Evolutionary conservation across 176 grass and related monocot species (phyloP).

Genomic region (Aegilops bicornis): DNA sequence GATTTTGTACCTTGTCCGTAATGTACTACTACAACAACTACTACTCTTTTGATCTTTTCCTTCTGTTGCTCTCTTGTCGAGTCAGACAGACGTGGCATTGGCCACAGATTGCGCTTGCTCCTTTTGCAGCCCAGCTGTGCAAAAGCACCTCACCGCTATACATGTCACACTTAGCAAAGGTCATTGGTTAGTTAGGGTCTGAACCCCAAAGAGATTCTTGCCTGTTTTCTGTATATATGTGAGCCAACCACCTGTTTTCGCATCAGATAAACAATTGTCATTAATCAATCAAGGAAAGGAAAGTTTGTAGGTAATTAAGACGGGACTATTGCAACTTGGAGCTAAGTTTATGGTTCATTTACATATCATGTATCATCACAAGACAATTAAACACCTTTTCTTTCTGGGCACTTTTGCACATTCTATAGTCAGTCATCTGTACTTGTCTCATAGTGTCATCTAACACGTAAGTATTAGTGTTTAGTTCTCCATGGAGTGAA

Average conservation of each 20-base stretch:
- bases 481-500: too few relatives aligned
- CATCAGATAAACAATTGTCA: neutral
- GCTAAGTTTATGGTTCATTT: too few relatives aligned
- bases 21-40: neutral
- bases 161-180: constrained; percentile 14
- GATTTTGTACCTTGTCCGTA: neutral
- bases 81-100: constrained; percentile 29
- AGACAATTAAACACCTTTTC: too few relatives aligned
- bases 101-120: constrained; percentile 7
- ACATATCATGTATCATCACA: too few relatives aligned
- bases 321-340: too few relatives aligned
- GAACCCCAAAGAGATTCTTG: constrained; percentile 11
- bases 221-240: too few relatives aligned
- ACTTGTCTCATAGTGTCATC: too few relatives aligned
- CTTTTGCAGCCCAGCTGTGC: constrained; percentile 18
- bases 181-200: constrained; percentile 29
- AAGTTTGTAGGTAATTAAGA: neutral
- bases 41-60: neutral
- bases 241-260: neutral
- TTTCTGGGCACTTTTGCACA: too few relatives aligned
- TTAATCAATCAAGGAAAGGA: neutral
- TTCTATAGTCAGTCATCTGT: too few relatives aligned
- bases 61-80: neutral
- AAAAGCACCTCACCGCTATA: constrained; percentile 3
- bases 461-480: too few relatives aligned